Evolutionary conservation across 345 rosid genomes (phyloP), one percentile per base, ranked within the genome.

Genomic region (Dipteronia dyeriana): DNA sequence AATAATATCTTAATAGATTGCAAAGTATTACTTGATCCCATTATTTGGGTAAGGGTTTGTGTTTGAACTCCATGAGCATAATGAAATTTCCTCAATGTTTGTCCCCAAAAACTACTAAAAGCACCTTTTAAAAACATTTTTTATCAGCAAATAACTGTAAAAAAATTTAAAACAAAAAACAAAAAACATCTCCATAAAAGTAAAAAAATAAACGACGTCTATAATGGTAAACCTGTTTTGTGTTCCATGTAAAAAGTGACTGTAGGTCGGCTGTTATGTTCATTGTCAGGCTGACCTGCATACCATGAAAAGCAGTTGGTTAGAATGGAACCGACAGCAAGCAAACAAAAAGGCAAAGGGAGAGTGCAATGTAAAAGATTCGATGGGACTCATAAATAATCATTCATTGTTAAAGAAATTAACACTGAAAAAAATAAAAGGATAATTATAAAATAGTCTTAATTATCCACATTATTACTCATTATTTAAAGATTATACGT

Each of bases 171-270:
- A n/a, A n/a, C n/a, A n/a, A n/a, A n/a, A n/a, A n/a, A n/a, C n/a
- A n/a, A 39, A 69, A 34, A 16, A 23, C 10, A 12, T 47, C 31
- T 62, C 7, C 41, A 75, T 17, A 19, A 31, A 31, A 31, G 5
- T 31, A 41, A 41, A 34, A 56, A 60, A 23, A 22, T 56, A 34
- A 70, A 26, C n/a, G 20, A 45, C 11, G 49, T 74, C 23, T 7
- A 14, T 29, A 39, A 75, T 14, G 67, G 73, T 71, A 73, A 80
- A 97, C 99, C 98, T 94, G 98, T 79, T 97, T 94, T 3, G 99
- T 94, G 88, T 97, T 97, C 99, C 99, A 94, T 59, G 98, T 92
- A 82, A 92, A 97, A 47, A 94, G 75, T 41, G 99, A 89, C 80
- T 91, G 94, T 65, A 97, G 82, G 73, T 97, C 95, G 16, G 97